Percentiles rank a stretch among this genome's conserved stretches.
phyloP scores from a whole-genome alignment of 2,329 filamentous ascomycete species.

The Ilyonectria robusta region DNA sequence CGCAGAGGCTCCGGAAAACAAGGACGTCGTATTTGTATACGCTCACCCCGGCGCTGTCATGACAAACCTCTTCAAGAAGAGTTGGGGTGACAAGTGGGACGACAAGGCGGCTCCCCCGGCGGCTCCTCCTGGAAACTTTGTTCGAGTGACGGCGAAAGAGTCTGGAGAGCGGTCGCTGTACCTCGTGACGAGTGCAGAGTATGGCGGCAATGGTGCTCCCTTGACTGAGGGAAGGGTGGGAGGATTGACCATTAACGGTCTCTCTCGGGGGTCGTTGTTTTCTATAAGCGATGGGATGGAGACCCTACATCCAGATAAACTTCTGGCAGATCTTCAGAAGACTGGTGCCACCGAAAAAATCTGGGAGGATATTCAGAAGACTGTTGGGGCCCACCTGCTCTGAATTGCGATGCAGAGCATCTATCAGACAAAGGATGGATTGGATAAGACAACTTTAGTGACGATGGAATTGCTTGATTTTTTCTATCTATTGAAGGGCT shows the following conservation, averaged over 20 bases:
- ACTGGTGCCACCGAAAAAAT: neutral
- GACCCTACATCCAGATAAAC: neutral
- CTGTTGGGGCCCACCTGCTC: no score
- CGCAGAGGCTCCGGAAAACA: neutral
- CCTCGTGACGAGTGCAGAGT: slow-evolving; percentile 3
- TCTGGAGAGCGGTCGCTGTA: neutral
- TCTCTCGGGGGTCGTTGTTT: neutral
- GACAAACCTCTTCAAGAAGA: neutral
- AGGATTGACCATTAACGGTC: neutral
- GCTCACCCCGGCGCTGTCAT: neutral
- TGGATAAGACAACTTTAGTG: no score
- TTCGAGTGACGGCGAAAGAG: neutral
- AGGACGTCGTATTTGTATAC: slow-evolving; percentile 2
- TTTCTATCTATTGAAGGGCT: no score
- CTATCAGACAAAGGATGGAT: no score
- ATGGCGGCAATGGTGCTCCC: neutral
- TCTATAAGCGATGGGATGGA: neutral
- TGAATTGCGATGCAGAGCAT: no score
- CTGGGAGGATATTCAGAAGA: neutral
- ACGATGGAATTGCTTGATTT: no score
- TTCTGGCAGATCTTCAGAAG: neutral
- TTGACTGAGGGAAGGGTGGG: neutral
- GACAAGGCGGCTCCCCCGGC: neutral
- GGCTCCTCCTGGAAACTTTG: neutral
- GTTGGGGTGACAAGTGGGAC: slow-evolving; percentile 1